A percentile compares a stretch with the other conserved stretches of the same genome.
These are phyloP conservation scores for Corymbia calophylla DNA, from an alignment of 441 rosid species.

Conservation along the genomic window DNA sequence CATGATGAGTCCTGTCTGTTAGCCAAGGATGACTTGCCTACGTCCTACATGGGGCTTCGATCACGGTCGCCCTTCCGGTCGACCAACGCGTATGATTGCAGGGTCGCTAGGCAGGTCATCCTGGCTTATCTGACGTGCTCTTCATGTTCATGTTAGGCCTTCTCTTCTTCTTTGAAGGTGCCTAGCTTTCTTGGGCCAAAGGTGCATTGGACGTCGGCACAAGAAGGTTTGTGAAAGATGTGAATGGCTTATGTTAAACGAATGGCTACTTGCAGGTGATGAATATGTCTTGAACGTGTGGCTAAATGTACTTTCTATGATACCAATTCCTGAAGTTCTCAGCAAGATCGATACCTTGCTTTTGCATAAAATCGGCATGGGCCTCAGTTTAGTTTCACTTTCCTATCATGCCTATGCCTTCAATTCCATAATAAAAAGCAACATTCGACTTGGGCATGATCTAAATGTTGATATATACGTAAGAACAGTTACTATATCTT, in stretches of 20 bases:
- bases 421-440: background rate
- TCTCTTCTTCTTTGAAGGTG: background rate
- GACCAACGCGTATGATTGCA: background rate
- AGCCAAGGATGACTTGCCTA: constrained; percentile 1
- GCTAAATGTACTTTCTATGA: background rate
- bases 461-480: background rate
- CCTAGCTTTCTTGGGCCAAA: background rate
- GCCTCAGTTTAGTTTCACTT: background rate
- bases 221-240: background rate
- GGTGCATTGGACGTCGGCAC: background rate
- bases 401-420: background rate
- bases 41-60: background rate
- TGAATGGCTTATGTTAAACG: background rate
- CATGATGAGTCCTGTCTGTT: background rate
- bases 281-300: no score
- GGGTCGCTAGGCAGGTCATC: background rate
- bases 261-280: no score
- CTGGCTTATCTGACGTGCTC: background rate
- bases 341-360: background rate
- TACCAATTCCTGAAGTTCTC: background rate
- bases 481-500: background rate
- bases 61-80: background rate
- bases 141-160: background rate
- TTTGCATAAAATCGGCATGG: background rate
- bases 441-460: background rate